Percentiles rank a stretch among this genome's conserved stretches.
phyloP scores from a whole-genome alignment of 139 green algal species.

The Chlamydomonas eustigma region DNA sequence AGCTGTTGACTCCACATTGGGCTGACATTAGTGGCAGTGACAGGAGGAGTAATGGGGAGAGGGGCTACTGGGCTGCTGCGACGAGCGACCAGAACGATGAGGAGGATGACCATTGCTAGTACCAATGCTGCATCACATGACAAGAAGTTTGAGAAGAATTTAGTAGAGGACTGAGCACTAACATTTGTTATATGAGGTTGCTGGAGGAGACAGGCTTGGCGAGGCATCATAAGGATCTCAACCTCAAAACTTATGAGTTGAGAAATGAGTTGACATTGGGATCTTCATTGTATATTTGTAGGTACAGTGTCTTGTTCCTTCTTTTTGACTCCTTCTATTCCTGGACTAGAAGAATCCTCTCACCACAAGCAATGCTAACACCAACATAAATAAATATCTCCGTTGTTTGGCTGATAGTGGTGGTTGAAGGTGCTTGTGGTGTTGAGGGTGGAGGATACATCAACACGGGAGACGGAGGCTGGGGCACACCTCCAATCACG shows the following conservation, averaged over 20 bases:
- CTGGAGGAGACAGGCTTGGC: too few relatives aligned
- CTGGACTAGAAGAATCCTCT: neutral
- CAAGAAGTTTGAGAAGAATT: neutral
- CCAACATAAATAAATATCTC: neutral
- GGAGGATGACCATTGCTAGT: neutral
- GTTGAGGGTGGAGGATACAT: neutral
- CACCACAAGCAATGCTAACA: neutral
- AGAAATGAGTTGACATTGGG: neutral
- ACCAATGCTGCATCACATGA: neutral
- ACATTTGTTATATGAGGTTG: neutral
- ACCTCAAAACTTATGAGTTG: neutral
- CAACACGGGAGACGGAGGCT: neutral
- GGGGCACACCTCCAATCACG: neutral
- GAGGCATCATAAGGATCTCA: neutral
- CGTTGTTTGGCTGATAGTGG: neutral
- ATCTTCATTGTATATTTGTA: neutral
- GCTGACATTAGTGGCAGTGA: neutral
- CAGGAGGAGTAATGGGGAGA: neutral
- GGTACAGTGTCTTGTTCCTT: too few relatives aligned
- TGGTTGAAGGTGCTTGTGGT: neutral
- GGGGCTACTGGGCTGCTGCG: neutral
- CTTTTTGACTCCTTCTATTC: neutral
- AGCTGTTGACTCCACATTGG: neutral
- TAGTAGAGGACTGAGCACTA: neutral
- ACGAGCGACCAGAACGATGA: neutral